Base-by-base conservation (phyloP, 2,329 filamentous ascomycete species). In the Pseudogymnoascus sp. region DNA sequence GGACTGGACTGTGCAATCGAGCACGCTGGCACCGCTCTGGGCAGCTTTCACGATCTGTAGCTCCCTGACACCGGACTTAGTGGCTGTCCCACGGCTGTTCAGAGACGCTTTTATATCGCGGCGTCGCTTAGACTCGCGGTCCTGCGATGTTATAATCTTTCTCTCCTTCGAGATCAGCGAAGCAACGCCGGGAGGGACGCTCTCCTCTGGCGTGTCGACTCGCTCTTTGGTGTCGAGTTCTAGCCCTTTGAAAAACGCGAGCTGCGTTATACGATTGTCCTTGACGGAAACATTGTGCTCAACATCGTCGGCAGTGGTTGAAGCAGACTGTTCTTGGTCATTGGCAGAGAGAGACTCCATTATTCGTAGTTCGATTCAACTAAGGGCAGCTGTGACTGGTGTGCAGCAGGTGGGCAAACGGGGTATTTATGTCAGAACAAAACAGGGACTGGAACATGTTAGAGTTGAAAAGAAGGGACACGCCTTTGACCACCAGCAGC, bases 31-130 rank as follows among this genome's bases (percentile, higher is more conserved):
- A 37, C 60, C 33, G 61, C 60, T 65, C 31, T 61, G 61, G 49
- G 63, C 23, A 64, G 61, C 61, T 61, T 45, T 65, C 23, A 60
- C 39, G 45, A n/a, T 63, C 35, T 59, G 60, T 52, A 59, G 64
- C 61, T 43, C 39, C 38, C 23, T 45, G 43, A 64, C 60, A 62
- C 38, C 16, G 10, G 49, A 61, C 60, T 58, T 38, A 26, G 63
- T 38, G n/a, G 61, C 59, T 21, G 62, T 35, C 61, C 37, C 26
- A 29, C 11, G 2, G 37, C 37, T 38, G 6, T 16, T 2, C 3
- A 41, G 8, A 41, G 38, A 41, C 4, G 38, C 38, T 41, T 21
- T 41, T 41, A 41, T 41, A 41, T 41, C 1, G 8, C 7, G n/a
- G 38, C 16, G 38, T 41, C 4, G 8, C 16, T 41, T 2, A 41